A percentile compares a stretch with the other conserved stretches of the same genome.
Evolutionary conservation across 1,284 basidiomycete species (phyloP).

Genomic region (Pholiota adiposa): DNA sequence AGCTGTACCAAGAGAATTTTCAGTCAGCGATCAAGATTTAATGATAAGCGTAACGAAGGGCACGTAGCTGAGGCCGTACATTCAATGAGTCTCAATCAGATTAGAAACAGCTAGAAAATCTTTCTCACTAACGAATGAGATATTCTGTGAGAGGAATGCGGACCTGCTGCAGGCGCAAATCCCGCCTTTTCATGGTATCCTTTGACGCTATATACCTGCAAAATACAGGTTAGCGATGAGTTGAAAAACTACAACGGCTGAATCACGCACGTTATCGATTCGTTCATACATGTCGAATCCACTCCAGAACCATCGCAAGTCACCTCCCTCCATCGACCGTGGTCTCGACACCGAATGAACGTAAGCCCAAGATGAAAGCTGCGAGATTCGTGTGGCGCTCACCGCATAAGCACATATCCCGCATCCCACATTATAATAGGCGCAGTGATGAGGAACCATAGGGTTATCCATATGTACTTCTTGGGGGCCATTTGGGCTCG

Average conservation of each 20-base stretch:
- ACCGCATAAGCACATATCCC: constrained; percentile 51
- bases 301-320: constrained; percentile 30
- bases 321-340: constrained; percentile 30
- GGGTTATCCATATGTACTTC: constrained; percentile 40
- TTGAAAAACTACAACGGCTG: not conserved
- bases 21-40: constrained; percentile 2
- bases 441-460: constrained; percentile 56
- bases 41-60: not conserved
- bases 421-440: constrained; percentile 55
- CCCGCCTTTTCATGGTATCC: constrained; percentile 26
- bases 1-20: constrained; percentile 14
- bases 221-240: not conserved
- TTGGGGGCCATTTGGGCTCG: constrained; percentile 36
- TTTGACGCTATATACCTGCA: constrained; percentile 29
- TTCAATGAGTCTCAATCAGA: constrained; percentile 29
- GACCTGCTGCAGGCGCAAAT: constrained; percentile 29
- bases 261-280: constrained; percentile 23
- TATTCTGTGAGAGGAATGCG: not conserved
- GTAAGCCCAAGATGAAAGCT: not conserved
- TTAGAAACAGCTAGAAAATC: constrained; percentile 23
- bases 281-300: constrained; percentile 28
- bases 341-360: constrained; percentile 16
- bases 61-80: constrained; percentile 8
- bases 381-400: not conserved
- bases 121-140: not conserved